These are phyloP conservation scores for Neofusicoccum cordaticola DNA, from an alignment of 2,329 filamentous ascomycete genomes.

Conservation along the genomic window DNA sequence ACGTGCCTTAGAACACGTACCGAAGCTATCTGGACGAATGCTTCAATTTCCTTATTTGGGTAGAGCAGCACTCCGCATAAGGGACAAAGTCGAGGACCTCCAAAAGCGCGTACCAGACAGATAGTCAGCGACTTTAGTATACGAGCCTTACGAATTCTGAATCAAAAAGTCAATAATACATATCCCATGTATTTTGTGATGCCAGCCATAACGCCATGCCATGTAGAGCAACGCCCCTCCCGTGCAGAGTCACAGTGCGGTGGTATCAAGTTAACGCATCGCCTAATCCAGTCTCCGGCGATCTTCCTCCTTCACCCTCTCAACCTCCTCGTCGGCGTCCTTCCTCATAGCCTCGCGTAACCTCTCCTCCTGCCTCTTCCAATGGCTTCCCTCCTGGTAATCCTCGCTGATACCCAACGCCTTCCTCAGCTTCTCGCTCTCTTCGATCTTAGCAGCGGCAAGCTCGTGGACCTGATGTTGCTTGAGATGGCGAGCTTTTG, in stretches of 20 bases:
- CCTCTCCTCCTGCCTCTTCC: slow-evolving; percentile 78
- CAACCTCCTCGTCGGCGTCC: slow-evolving; percentile 35
- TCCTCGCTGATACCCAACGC: slow-evolving; percentile 84
- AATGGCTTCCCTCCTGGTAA: slow-evolving; percentile 83
- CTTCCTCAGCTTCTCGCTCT: slow-evolving; percentile 82
- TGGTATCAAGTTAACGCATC: not conserved
- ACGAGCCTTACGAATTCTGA: not conserved
- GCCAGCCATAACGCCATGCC: not conserved
- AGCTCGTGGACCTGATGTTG: slow-evolving; percentile 93
- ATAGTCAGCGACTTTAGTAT: not conserved
- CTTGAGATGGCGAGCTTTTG: slow-evolving; percentile 64
- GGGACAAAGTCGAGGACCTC: too few relatives aligned
- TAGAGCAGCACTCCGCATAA: too few relatives aligned
- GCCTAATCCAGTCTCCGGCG: not conserved
- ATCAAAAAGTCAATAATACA: not conserved
- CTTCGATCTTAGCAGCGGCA: slow-evolving; percentile 92
- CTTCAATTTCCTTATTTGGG: too few relatives aligned
- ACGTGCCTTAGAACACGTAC: too few relatives aligned
- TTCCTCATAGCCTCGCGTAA: slow-evolving; percentile 44
- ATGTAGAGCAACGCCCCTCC: not conserved
- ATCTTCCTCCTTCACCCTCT: slow-evolving; percentile 8
- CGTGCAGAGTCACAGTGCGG: not conserved
- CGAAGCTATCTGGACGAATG: too few relatives aligned
- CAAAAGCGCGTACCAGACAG: too few relatives aligned
- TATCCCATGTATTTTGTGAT: not conserved